Conservation (phyloP, 2,329 filamentous ascomycete genomes). For the Sporothrix inflata region DNA sequence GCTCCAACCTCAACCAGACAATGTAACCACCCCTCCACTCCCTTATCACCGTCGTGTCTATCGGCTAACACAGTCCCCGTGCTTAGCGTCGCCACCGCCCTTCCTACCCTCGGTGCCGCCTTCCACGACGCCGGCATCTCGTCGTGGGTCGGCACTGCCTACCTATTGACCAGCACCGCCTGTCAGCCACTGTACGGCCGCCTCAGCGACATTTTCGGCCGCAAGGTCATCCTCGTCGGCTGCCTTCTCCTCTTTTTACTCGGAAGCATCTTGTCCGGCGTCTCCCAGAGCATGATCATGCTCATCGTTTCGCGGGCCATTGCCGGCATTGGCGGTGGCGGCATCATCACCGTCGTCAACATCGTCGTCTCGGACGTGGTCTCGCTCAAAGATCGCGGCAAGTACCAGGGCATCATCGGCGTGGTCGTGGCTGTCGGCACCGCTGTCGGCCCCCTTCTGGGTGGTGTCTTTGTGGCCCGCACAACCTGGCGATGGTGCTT, state of each 20-base stretch:
- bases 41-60: too few species aligned
- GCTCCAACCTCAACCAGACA: background rate
- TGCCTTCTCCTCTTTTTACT: constrained; percentile 60
- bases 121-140: constrained; percentile 5
- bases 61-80: too few species aligned
- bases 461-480: too few species aligned
- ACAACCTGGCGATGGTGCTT: too few species aligned
- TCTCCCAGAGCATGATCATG: constrained; percentile 58
- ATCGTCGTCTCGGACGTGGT: constrained; percentile 65
- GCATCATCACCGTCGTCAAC: constrained; percentile 60
- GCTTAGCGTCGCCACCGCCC: background rate
- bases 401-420: constrained; percentile 50
- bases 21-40: too few species aligned
- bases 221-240: constrained; percentile 59
- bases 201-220: constrained; percentile 62
- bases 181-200: constrained; percentile 67
- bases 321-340: constrained; percentile 64
- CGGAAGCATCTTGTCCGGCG: constrained; percentile 51
- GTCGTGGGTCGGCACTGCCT: constrained; percentile 57
- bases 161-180: constrained; percentile 59
- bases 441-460: too few species aligned
- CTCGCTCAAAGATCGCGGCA: constrained; percentile 60
- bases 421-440: too few species aligned
- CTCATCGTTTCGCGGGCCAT: constrained; percentile 64
- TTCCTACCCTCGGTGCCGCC: background rate